Base-by-base conservation (phyloP, 2,329 filamentous ascomycete genomes). In the Tympanopsis confertula region DNA sequence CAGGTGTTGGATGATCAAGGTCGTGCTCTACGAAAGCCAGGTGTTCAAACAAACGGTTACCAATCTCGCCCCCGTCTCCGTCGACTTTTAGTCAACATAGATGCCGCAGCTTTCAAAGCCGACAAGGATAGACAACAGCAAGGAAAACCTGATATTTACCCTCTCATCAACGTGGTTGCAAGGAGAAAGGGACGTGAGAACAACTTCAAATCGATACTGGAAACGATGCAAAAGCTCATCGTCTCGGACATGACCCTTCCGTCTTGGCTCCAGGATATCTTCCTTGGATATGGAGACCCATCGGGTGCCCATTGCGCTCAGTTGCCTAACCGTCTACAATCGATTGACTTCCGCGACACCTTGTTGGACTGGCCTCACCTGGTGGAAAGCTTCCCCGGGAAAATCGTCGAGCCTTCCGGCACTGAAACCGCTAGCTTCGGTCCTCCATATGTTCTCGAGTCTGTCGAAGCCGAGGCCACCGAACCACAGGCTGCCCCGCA, bases 321-420 rank as follows among this genome's bases (percentile, higher is more conserved):
- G 37, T 63, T 98, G 13, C 63, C 83, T 2, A 91, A 86, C 54
- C 74, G 79, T 41, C 68, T 94, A 44, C 77, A 78, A 49, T 84
- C 74, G 39, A 66, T 98, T 38, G 87, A 98, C 56, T 95, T 87
- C 54, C 74, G 87, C 39, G 93, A 98, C 54, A 96, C 91, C 0
- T 95, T 98, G 55, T 60, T 96, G 41, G 79, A 95, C 60, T 96
- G 89, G 88, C 79, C 93, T 49, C 93, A 98, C 64, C 68, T 98
- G 24, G 71, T 89, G 32, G 86, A 91, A 56, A 91, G 86, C 52
- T 71, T 94, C 43, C 85, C 87, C n/a, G 86, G 85, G 17, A 89
- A 83, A 62, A 84, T 74, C 3, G 72, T 96, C 40, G 86, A 94
- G 53, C 82, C 86, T 24, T 75, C 78, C 22, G 78, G 82, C 32